Evolutionary conservation across 2,329 filamentous ascomycete species (phyloP), one percentile per base, ranked within the genome.

Genomic region (Magnaporthales sp.): DNA sequence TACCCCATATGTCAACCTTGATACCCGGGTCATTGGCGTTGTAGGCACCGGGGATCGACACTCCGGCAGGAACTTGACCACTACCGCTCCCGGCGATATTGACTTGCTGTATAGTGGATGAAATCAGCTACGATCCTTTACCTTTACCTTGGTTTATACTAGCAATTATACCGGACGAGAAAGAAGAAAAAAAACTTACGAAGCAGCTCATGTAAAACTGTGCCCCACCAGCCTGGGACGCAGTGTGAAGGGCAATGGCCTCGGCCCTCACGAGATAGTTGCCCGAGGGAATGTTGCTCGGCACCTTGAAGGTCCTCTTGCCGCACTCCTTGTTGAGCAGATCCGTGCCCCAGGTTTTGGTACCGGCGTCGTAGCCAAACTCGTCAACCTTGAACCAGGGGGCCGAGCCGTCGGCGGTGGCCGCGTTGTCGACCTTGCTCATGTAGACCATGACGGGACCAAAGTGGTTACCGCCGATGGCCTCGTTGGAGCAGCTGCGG

Each of bases 351-450:
- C 77, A 84, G 71, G 79, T 78, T 70, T 83, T 81, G 13, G 74
- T 74, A 58, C 75, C 75, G n/a, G 80, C 79, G 58, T 80, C 80
- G 27, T 80, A 80, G 2, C 80, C 79, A 69, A 82, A 78, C 68
- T 81, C 78, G 69, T 79, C 82, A 68, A 85, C 79, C 76, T 86
- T 86, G 77, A 85, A 84, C 80, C 80, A 85, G 4, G 72, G 72
- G 2, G 75, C 71, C 1, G 76, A 75, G 11, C 79, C 79, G 67
- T 79, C 77, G 61, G 82, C 80, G 0, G 75, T 79, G 51, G 77
- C 72, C 3, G 83, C 79, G 70, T 84, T 79, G 30, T 75, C 68
- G 24, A 86, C 83, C 69, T 82, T 80, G 72, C 79, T 78, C 66
- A 84, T 76, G 73, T 85, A 85, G 0, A 83, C 77, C 64, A 83